Evolutionary conservation across 2,329 filamentous ascomycete species (phyloP), one percentile per base, ranked within the genome.

Genomic region (Fusarium sororula): DNA sequence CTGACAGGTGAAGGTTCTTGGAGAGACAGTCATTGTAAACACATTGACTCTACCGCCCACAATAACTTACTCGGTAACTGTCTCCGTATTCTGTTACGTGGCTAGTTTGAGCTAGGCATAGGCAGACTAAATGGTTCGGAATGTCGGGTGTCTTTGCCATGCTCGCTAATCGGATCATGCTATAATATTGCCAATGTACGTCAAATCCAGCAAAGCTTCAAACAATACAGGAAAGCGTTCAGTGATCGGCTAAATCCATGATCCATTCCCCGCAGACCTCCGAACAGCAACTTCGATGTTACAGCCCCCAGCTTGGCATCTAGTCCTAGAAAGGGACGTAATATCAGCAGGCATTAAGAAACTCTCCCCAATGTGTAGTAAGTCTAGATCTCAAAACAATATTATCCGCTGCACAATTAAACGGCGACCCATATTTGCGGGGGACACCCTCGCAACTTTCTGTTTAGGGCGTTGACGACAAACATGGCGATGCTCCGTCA

Each of bases 401-500:
- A 45, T 63, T 50, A 69, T n/a, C 56, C 50, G 65, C 56, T 55
- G 26, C 24, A 44, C 20, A 35, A 24, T 38, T 11, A 20, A 39
- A 44, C 5, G 22, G 26, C 15, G 35, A 45, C 30, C 64, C 56
- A 63, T 39, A 39, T 39, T 44, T 69, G 38, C 20, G 65, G 56
- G 38, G 42, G n/a, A 5, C 6, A 14, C 3, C n/a, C 18, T 51
- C 30, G 32, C 20, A 18, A 44, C 14, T 69, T 44, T 18, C 65
- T 69, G 22, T 47, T 70, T 70, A 32, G 47, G 48, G 66, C 13
- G 30, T 26, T 37, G 50, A 28, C 11, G 42, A 32, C 22, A 10
- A 66, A 48, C 28, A 18, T 53, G 50, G 68, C 24, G 48, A 71
- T 53, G 56, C 55, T 72, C 69, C 69, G 69, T n/a, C 17, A 54